phyloP scores from a whole-genome alignment of 2,329 filamentous ascomycete species.

The Pseudocercospora fijiensis region DNA sequence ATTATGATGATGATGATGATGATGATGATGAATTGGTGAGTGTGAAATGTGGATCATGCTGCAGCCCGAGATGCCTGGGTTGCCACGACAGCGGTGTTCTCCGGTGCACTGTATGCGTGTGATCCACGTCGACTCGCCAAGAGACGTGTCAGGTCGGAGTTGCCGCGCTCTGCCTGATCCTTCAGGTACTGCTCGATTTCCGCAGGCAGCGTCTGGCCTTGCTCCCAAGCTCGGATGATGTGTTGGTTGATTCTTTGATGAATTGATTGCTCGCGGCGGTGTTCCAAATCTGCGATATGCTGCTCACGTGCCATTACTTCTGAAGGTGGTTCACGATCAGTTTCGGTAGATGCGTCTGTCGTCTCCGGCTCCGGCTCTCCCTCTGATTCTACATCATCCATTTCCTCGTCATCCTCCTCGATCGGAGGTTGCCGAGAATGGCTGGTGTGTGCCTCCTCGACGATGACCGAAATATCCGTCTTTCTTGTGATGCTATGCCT shows the following conservation, averaged over 20 bases:
- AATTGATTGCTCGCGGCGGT: conserved; percentile 31
- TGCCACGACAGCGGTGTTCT: conserved; percentile 22
- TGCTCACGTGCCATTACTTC: conserved; percentile 28
- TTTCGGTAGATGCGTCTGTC: conserved; percentile 19
- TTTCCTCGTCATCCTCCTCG: conserved; percentile 30
- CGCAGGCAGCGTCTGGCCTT: conserved; percentile 35
- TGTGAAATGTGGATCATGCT: conserved; percentile 13
- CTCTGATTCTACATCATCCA: conserved; percentile 28
- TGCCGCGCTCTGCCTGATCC: conserved; percentile 36
- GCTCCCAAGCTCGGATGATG: conserved; percentile 35
- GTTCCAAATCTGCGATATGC: conserved; percentile 31
- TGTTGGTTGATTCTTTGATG: conserved; percentile 31
- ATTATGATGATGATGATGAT: background rate
- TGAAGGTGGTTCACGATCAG: conserved; percentile 23
- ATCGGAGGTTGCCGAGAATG: conserved; percentile 25
- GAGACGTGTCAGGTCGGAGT: conserved; percentile 22
- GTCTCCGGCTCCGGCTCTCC: conserved; percentile 22
- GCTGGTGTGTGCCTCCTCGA: conserved; percentile 30
- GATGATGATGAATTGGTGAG: background rate
- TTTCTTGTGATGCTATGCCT: conserved; percentile 36
- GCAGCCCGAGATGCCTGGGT: conserved; percentile 26
- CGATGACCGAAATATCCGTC: conserved; percentile 37
- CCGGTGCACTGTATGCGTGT: conserved; percentile 19
- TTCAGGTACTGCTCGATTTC: conserved; percentile 40
- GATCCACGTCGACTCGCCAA: conserved; percentile 22